A percentile compares a stretch with the other conserved stretches of the same genome.
Evolutionary conservation across 208 protist species (phyloP).

Genomic region (Sergeia podlipaevii): DNA sequence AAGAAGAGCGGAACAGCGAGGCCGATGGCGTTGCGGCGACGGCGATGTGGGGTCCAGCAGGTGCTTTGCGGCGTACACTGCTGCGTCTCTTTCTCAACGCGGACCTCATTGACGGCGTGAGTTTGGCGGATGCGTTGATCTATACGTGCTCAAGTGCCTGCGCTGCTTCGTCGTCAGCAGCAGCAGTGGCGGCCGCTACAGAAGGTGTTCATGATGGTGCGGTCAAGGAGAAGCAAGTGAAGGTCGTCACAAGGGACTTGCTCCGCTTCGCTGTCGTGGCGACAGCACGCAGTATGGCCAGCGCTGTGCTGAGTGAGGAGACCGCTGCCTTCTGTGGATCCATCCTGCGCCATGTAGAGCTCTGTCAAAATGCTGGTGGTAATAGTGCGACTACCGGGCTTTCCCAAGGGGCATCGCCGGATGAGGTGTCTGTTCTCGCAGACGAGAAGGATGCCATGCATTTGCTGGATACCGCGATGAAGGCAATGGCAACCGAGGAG

Average conservation of each 20-base stretch:
- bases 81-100: conserved; percentile 70
- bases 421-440: neutral
- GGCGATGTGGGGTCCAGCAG: conserved; percentile 45
- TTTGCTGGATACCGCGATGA: conserved; percentile 21
- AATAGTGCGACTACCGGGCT: neutral
- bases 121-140: conserved; percentile 25
- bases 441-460: conserved; percentile 29
- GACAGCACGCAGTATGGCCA: conserved; percentile 40
- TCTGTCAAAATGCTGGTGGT: neutral
- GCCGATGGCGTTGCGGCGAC: conserved; percentile 2
- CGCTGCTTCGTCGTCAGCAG: conserved; percentile 7
- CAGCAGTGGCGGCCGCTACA: neutral
- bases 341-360: conserved; percentile 54
- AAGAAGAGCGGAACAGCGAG: conserved; percentile 1
- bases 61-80: conserved; percentile 58
- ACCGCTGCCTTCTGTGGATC: conserved; percentile 55
- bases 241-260: conserved; percentile 29
- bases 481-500: conserved; percentile 14
- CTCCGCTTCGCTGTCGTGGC: conserved; percentile 50
- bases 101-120: conserved; percentile 41
- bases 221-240: neutral
- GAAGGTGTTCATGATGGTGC: neutral
- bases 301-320: conserved; percentile 41
- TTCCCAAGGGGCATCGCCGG: no score
- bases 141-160: no score